Evolutionary conservation across 192 early-diverging fungal species (phyloP).

Genomic region (Rhizophagus clarus): DNA sequence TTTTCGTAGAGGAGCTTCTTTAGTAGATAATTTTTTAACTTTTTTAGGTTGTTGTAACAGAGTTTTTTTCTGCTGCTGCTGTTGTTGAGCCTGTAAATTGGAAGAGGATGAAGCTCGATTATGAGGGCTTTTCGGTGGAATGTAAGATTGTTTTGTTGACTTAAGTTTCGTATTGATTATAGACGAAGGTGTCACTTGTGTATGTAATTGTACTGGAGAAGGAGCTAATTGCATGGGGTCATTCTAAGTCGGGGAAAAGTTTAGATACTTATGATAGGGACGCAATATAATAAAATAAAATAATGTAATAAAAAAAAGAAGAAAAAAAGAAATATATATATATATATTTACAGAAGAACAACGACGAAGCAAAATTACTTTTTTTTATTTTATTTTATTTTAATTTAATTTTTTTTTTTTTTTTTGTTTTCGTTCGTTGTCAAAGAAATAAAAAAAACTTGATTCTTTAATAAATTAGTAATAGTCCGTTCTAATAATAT

Average conservation of each 20-base stretch:
- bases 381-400: too few species aligned
- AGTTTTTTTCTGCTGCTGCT: neutral
- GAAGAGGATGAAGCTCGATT: neutral
- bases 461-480: neutral
- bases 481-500: neutral
- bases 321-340: neutral
- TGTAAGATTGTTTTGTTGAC: neutral
- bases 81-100: neutral
- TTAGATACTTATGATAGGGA: neutral
- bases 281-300: neutral
- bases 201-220: conserved; percentile 9
- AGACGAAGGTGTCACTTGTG: neutral
- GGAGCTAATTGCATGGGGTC: conserved; percentile 10
- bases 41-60: neutral
- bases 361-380: neutral
- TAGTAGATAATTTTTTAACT: neutral
- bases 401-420: neutral
- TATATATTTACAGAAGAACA: neutral
- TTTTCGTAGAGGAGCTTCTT: neutral
- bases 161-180: neutral
- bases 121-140: neutral
- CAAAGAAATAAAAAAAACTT: too few species aligned
- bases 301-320: neutral
- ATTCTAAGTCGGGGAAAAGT: conserved; percentile 6
- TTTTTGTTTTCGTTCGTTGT: neutral